These are phyloP conservation scores for Pseudoturritis turrita DNA, from an alignment of 345 rosid genomes.

Conservation along the genomic window DNA sequence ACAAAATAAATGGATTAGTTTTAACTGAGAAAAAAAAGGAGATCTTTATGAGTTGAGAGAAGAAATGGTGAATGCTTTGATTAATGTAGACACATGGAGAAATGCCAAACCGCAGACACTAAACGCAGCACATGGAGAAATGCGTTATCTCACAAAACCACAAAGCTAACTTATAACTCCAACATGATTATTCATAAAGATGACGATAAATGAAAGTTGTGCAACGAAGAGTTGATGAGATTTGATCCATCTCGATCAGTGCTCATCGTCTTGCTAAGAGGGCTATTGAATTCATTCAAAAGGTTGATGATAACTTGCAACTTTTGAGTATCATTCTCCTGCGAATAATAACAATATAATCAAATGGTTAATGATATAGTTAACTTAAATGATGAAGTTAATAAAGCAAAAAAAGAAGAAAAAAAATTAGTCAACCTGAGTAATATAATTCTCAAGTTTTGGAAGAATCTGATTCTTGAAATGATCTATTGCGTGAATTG, in stretches of 20 bases:
- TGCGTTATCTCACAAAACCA: no score
- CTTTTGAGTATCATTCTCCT: not conserved
- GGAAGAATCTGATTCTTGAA: not conserved
- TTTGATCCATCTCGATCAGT: not conserved
- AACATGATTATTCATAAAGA: not conserved
- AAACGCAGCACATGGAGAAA: no score
- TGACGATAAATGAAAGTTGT: not conserved
- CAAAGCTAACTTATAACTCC: no score
- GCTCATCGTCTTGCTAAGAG: not conserved
- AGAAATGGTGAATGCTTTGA: no score
- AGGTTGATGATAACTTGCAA: not conserved
- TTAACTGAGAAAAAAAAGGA: not conserved
- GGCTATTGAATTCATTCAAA: not conserved
- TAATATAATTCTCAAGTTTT: no score
- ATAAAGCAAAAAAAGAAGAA: not conserved
- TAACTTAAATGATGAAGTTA: not conserved
- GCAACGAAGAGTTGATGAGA: not conserved
- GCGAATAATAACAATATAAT: not conserved
- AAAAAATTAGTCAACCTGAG: not conserved
- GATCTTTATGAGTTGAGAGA: not conserved
- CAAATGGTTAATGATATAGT: not conserved
- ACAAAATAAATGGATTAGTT: conserved; percentile 19
- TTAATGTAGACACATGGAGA: not conserved
- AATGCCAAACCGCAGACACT: not conserved
- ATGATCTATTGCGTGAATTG: not conserved